Base-by-base conservation (phyloP, 2,329 filamentous ascomycete genomes). In the Zalaria obscura region DNA sequence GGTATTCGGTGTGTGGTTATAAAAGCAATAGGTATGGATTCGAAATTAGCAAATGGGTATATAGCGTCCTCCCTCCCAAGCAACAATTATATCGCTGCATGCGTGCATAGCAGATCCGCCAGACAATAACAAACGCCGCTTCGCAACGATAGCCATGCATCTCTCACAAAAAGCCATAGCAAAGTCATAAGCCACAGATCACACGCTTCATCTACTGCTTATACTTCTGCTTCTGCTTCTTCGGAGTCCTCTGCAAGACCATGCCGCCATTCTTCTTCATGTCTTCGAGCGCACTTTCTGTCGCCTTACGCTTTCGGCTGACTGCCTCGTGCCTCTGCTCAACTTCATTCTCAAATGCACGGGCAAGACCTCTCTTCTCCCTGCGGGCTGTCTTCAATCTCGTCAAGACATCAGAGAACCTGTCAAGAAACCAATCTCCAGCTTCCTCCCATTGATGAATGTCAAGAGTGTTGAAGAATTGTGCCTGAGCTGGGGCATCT, bases 401-500 rank as follows among this genome's bases (percentile, higher is more conserved):
- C 11, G 58, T 55, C 32, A 78, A 54, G 34, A 76, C 58, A 4
- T 62, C 56, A 38, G 61, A 61, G 50, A 79, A 77, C 39, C 66
- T 64, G 1, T 70, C 67, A 1, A 78, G 62, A 36, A 80, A 68
- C 65, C 75, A 73, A 43, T 76, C 72, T 3, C 76, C 76, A 25
- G 73, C 71, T 36, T 75, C 67, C 56, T 79, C 76, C 72, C 76
- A 78, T 46, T 78, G 66, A 3, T 63, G 55, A 10, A 76, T 64
- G 1, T 61, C 57, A 34, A 79, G 60, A 6, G 63, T 65, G 2
- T 61, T 57, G 47, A 80, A 69, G 54, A 77, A 75, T 0, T 56
- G 48, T 3, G 55, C 54, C 45, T 75, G 70, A 3, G 67, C 59
- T 26, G 57, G 39, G 6, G 29, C 26, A 7, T 48, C 36, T 6